phyloP scores from a whole-genome alignment of 2,329 filamentous ascomycete genomes.

The Colletotrichum musae region DNA sequence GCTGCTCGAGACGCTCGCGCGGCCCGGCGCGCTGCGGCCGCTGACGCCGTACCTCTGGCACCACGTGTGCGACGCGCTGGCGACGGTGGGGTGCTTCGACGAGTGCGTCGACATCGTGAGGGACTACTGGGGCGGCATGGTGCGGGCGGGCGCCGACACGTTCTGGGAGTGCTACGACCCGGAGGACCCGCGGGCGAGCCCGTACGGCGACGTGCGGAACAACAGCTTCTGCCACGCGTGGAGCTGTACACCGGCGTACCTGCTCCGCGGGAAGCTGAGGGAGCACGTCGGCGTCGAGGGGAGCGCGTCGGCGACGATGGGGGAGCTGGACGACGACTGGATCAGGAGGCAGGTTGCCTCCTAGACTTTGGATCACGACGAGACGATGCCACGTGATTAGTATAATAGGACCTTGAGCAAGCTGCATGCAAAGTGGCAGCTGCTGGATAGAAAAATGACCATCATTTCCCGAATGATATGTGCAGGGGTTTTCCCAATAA shows the following conservation, averaged over 20 bases:
- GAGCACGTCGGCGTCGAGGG: conserved; percentile 15
- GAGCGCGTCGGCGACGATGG: conserved; percentile 11
- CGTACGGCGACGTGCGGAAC: conserved; percentile 50
- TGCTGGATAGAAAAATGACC: conserved; percentile 2
- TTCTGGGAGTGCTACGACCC: conserved; percentile 52
- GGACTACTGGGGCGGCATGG: conserved; percentile 53
- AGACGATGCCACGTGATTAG: not conserved
- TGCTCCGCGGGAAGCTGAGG: conserved; percentile 44
- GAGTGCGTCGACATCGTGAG: conserved; percentile 48
- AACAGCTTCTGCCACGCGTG: conserved; percentile 53
- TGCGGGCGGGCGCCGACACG: conserved; percentile 49
- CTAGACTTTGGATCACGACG: not conserved
- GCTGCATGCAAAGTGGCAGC: not conserved
- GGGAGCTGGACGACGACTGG: conserved; percentile 26
- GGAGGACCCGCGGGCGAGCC: conserved; percentile 46
- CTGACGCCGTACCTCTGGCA: conserved; percentile 51
- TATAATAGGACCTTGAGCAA: too few relatives aligned
- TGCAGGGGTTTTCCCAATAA: conserved; percentile 14
- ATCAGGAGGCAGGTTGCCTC: not conserved
- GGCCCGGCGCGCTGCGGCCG: conserved; percentile 47
- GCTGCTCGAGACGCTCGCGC: conserved; percentile 45
- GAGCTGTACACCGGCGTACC: conserved; percentile 50
- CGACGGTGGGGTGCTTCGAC: conserved; percentile 45
- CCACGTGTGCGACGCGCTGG: conserved; percentile 49
- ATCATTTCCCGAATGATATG: conserved; percentile 29